These are phyloP conservation scores for Populus simonii DNA, from an alignment of 345 rosid genomes.

Conservation along the genomic window DNA sequence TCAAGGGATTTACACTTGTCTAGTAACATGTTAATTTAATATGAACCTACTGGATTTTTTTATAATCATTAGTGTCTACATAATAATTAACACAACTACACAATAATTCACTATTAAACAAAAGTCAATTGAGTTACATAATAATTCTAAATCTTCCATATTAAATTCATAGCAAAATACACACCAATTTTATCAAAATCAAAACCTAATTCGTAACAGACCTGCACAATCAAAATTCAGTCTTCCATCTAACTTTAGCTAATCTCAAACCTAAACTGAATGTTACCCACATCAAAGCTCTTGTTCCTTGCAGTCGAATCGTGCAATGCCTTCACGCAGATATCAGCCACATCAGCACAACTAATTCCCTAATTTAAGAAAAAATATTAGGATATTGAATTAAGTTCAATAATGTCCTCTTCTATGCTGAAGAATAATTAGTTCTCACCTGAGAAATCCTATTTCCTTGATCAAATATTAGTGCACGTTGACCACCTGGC, in stretches of 20 bases:
- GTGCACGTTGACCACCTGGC: constrained; percentile 97
- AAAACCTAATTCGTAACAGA: constrained; percentile 60
- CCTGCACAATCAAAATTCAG: constrained; percentile 39
- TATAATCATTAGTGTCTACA: no score
- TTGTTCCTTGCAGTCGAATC: constrained; percentile 90
- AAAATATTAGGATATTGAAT: not conserved
- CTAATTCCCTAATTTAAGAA: constrained; percentile 57
- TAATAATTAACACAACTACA: no score
- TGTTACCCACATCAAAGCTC: constrained; percentile 77
- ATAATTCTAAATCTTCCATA: no score
- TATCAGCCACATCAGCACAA: constrained; percentile 91
- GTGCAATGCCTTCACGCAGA: constrained; percentile 85
- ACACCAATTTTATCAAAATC: no score
- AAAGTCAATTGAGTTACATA: no score
- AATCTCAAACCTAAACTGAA: not conserved
- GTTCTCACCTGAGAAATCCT: constrained; percentile 75
- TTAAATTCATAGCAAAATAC: no score
- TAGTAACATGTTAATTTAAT: no score
- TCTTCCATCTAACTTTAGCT: not conserved
- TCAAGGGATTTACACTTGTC: no score
- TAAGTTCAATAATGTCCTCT: not conserved
- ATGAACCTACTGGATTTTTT: no score
- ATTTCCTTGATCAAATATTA: constrained; percentile 94
- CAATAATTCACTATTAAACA: no score
- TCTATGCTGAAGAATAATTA: not conserved